phyloP scores from a whole-genome alignment of 345 rosid species.

The Hirschfeldia incana region DNA sequence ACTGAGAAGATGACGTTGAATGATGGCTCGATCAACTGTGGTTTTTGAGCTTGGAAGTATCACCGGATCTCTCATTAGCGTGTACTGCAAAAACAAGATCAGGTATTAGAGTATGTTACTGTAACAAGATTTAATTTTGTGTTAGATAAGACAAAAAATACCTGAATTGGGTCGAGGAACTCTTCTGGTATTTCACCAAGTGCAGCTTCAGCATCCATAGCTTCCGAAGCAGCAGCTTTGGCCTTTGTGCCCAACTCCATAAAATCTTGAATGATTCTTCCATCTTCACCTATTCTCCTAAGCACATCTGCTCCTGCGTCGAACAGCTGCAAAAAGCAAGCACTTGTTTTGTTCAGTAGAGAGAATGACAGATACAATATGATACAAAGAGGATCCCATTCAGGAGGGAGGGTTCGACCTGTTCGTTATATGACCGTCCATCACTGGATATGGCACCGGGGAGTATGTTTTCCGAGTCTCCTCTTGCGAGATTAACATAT shows the following conservation, averaged over 20 bases:
- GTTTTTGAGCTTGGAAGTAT: conserved; percentile 89
- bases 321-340: conserved; percentile 58
- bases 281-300: conserved; percentile 74
- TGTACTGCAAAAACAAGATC: conserved; percentile 53
- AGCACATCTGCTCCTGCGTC: conserved; percentile 86
- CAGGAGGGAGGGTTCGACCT: conserved; percentile 45
- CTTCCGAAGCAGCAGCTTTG: conserved; percentile 90
- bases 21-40: conserved; percentile 85
- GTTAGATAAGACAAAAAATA: background rate
- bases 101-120: background rate
- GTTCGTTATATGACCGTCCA: no score
- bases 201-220: conserved; percentile 89
- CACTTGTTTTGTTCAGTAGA: conserved; percentile 19
- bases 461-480: no score
- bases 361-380: background rate
- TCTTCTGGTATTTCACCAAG: conserved; percentile 97
- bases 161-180: conserved; percentile 72
- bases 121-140: background rate
- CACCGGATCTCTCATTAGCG: conserved; percentile 98
- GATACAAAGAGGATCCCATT: conserved; percentile 6
- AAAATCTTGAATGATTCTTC: conserved; percentile 66
- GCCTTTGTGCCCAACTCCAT: conserved; percentile 77
- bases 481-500: no score
- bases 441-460: no score
- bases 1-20: conserved; percentile 98